A percentile compares a stretch with the other conserved stretches of the same genome.
Conservation (phyloP, 352 stramenopile species). For the Aphanomyces euteiches region DNA sequence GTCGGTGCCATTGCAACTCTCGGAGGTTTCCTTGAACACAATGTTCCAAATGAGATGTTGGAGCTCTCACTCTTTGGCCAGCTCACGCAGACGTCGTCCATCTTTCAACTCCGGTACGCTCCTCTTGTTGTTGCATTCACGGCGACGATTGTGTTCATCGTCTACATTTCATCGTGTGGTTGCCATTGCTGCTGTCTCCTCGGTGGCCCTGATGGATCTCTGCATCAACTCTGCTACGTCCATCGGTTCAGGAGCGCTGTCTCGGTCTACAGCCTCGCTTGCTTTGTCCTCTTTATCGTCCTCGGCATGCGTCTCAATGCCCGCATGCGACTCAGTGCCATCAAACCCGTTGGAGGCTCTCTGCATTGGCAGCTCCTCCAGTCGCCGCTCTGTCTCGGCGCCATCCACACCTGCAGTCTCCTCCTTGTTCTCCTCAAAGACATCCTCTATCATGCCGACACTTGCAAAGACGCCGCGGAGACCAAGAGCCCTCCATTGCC, state of each 20-base stretch:
- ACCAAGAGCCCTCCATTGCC: no score
- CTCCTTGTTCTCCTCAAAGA: constrained; percentile 64
- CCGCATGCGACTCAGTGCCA: constrained; percentile 60
- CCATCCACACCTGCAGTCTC: constrained; percentile 60
- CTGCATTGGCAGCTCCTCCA: constrained; percentile 68
- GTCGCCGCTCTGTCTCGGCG: constrained; percentile 57
- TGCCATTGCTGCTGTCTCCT: constrained; percentile 68
- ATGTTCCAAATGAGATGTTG: constrained; percentile 68
- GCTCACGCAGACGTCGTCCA: constrained; percentile 31
- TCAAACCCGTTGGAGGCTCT: constrained; percentile 70
- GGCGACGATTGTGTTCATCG: constrained; percentile 41
- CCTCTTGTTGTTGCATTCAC: constrained; percentile 41
- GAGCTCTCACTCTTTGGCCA: constrained; percentile 56
- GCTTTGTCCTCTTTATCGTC: constrained; percentile 46
- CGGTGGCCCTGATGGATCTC: neutral
- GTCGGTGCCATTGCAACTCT: constrained; percentile 56
- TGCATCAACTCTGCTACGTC: constrained; percentile 52
- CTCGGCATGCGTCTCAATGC: constrained; percentile 70
- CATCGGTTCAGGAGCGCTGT: constrained; percentile 45
- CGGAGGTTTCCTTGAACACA: constrained; percentile 65
- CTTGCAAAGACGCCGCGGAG: neutral
- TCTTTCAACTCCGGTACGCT: constrained; percentile 63
- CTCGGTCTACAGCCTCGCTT: constrained; percentile 51
- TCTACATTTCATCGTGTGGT: constrained; percentile 54
- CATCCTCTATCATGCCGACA: constrained; percentile 59